phyloP scores from a whole-genome alignment of 73 alveolate genomes.

The Paramecium bursaria region DNA sequence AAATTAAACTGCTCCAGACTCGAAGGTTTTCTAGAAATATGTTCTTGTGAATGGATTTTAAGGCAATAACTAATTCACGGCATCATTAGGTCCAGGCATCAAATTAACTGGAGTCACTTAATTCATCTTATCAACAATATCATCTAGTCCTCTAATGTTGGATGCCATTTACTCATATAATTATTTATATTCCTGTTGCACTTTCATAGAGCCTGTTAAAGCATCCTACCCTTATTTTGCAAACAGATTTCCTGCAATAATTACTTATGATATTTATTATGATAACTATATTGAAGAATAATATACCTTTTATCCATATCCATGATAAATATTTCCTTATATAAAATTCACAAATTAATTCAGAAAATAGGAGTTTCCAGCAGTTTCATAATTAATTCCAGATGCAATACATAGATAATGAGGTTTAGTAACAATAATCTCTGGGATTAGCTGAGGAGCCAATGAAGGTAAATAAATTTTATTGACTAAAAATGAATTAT shows the following conservation, averaged over 20 bases:
- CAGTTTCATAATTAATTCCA: constrained; percentile 11
- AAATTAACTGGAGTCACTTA: constrained; percentile 2
- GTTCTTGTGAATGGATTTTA: constrained; percentile 4
- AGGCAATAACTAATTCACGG: constrained; percentile 41
- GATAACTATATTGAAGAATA: background rate
- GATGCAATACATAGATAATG: constrained; percentile 30
- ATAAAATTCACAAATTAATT: constrained; percentile 3
- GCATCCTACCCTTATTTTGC: background rate
- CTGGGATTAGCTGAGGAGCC: background rate
- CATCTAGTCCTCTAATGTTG: constrained; percentile 29
- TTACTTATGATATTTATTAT: background rate
- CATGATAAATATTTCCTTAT: constrained; percentile 21
- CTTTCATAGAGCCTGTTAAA: constrained; percentile 24
- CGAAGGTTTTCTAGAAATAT: constrained; percentile 3
- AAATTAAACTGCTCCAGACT: background rate
- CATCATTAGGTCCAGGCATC: constrained; percentile 55
- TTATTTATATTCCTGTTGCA: background rate
- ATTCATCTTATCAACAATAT: background rate
- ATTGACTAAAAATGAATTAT: constrained; percentile 3
- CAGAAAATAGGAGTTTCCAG: background rate
- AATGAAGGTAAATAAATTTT: background rate
- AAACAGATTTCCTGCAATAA: constrained; percentile 48
- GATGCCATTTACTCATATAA: background rate
- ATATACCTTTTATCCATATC: background rate
- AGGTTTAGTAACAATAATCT: background rate